Conservation (phyloP, 2,329 filamentous ascomycete genomes). For the Geoglossum cookeanum region DNA sequence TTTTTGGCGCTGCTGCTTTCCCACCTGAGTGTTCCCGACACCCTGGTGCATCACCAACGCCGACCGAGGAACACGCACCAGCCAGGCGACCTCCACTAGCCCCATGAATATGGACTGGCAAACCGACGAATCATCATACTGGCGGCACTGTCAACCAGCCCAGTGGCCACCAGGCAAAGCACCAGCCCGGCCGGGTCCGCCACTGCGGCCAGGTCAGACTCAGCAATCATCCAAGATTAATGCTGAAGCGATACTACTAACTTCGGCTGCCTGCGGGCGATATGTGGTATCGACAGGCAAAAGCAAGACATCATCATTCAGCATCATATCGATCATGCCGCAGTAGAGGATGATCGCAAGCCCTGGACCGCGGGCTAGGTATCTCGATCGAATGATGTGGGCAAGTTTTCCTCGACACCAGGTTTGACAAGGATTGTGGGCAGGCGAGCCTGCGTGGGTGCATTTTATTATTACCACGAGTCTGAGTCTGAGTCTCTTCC, state of each 20-base stretch:
- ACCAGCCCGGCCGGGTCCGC: not conserved
- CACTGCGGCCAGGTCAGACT: not conserved
- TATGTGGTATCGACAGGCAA: not conserved
- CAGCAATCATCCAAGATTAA: not conserved
- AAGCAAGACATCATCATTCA: not conserved
- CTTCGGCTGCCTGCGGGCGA: not conserved
- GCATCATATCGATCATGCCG: not conserved
- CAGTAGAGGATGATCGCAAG: not conserved
- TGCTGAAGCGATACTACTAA: not conserved
- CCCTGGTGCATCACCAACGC: not conserved
- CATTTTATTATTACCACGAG: not conserved
- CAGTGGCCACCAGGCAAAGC: not conserved
- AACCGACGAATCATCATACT: not conserved
- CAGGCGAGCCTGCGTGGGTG: not conserved
- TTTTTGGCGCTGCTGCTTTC: not conserved
- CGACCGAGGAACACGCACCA: not conserved
- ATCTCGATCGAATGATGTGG: not conserved
- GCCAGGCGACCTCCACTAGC: not conserved
- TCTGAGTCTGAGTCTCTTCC: not conserved
- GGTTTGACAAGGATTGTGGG: not conserved
- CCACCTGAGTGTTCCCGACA: slow-evolving; percentile 1
- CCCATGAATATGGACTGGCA: not conserved
- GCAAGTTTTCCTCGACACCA: not conserved
- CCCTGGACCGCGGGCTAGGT: not conserved
- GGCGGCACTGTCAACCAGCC: not conserved